These are phyloP conservation scores for Cutaneotrichosporon sp. DNA, from an alignment of 1,284 basidiomycete genomes.

Conservation along the genomic window DNA sequence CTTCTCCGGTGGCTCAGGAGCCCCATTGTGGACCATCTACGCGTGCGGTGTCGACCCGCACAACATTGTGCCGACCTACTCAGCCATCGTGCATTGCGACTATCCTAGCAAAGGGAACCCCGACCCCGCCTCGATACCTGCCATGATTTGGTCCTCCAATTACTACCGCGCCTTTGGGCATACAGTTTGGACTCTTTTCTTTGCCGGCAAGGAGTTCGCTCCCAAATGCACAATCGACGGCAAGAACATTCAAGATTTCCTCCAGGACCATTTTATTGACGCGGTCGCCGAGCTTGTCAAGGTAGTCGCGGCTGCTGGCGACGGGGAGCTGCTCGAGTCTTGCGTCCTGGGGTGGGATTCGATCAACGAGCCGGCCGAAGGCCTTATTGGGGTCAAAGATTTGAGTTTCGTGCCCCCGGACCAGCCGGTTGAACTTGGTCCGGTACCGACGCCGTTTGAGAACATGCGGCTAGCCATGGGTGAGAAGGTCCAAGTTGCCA, in stretches of 20 bases:
- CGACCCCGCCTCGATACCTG: conserved; percentile 69
- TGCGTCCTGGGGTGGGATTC: conserved; percentile 96
- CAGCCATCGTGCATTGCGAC: conserved; percentile 83
- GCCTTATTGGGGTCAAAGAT: conserved; percentile 71
- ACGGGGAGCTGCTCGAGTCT: conserved; percentile 62
- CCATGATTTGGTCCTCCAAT: conserved; percentile 97
- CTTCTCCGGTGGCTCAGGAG: conserved; percentile 92
- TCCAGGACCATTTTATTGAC: conserved; percentile 77
- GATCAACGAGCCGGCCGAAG: conserved; percentile 90
- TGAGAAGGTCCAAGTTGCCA: conserved; percentile 72
- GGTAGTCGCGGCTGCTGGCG: conserved; percentile 65
- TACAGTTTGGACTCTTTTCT: conserved; percentile 92
- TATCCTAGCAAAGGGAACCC: conserved; percentile 60
- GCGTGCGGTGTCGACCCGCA: conserved; percentile 88
- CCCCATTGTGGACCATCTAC: conserved; percentile 88
- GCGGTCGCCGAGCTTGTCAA: conserved; percentile 73
- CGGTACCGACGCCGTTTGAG: conserved; percentile 79
- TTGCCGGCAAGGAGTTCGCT: conserved; percentile 81
- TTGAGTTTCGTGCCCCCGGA: conserved; percentile 61
- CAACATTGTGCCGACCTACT: conserved; percentile 75
- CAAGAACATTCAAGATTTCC: conserved; percentile 87
- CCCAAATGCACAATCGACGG: conserved; percentile 89
- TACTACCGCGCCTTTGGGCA: conserved; percentile 83
- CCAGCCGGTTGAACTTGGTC: conserved; percentile 77
- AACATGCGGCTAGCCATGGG: conserved; percentile 85